phyloP scores from a whole-genome alignment of 805 yeast species.

The Clavispora asparagi region DNA sequence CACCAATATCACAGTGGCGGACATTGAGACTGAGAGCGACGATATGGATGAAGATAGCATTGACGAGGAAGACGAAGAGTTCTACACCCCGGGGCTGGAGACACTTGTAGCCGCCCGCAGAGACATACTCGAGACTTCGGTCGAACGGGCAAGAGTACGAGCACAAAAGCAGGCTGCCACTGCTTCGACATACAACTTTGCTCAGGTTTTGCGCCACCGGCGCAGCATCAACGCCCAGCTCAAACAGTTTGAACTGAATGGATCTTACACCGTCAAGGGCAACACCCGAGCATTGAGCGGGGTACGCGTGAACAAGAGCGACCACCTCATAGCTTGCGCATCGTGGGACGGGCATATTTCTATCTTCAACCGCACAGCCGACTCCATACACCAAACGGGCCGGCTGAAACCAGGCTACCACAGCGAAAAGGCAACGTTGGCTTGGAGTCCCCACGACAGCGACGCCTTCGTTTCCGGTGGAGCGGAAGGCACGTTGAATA shows the following conservation, averaged over 20 bases:
- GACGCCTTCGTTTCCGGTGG: constrained; percentile 30
- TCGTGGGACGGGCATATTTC: constrained; percentile 80
- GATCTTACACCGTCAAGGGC: constrained; percentile 58
- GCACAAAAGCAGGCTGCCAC: constrained; percentile 25
- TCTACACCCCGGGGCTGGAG: constrained; percentile 72
- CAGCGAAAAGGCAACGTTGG: constrained; percentile 61
- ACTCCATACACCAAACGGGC: constrained; percentile 20
- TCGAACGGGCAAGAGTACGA: constrained; percentile 41
- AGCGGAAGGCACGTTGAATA: constrained; percentile 29
- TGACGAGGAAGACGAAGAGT: constrained; percentile 59
- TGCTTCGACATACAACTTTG: constrained; percentile 29
- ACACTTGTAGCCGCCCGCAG: constrained; percentile 50
- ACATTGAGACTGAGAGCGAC: constrained; percentile 5
- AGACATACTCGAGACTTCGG: constrained; percentile 47
- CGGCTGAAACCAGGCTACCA: constrained; percentile 39
- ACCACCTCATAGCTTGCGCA: constrained; percentile 50
- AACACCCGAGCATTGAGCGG: constrained; percentile 66
- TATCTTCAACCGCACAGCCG: constrained; percentile 26
- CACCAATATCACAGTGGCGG: constrained; percentile 1
- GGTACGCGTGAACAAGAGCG: constrained; percentile 41
- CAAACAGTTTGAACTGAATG: constrained; percentile 40
- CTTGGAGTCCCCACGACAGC: constrained; percentile 47
- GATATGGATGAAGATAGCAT: constrained; percentile 17
- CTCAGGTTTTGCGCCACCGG: constrained; percentile 42
- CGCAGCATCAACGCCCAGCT: constrained; percentile 35